phyloP scores from a whole-genome alignment of 208 protist species.

The Leishmania gerbilli region DNA sequence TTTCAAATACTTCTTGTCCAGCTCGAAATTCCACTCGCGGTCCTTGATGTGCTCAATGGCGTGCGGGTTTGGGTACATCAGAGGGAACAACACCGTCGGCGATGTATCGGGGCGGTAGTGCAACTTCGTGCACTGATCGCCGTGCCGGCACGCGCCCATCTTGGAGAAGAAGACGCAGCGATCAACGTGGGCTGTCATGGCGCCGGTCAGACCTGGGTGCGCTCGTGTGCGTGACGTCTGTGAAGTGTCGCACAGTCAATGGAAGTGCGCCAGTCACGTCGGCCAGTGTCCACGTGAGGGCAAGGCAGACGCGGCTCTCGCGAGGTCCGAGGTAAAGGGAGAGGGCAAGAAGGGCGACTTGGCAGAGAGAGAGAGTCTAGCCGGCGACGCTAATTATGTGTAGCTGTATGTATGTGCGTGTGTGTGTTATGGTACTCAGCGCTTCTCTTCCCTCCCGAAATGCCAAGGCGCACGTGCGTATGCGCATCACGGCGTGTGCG shows the following conservation, averaged over 20 bases:
- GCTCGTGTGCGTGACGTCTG: background rate
- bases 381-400: background rate
- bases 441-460: too few relatives aligned
- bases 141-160: conserved; percentile 98
- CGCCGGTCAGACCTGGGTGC: background rate
- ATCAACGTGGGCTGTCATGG: conserved; percentile 27
- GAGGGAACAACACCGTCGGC: conserved; percentile 95
- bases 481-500: too few relatives aligned
- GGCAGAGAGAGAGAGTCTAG: background rate
- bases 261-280: background rate
- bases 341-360: background rate
- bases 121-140: conserved; percentile 95
- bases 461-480: too few relatives aligned
- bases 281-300: background rate
- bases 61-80: conserved; percentile 96
- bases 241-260: background rate
- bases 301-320: background rate
- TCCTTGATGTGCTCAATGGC: conserved; percentile 68
- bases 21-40: conserved; percentile 49
- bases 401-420: background rate
- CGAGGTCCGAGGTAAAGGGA: too few relatives aligned
- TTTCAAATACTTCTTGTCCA: conserved; percentile 89
- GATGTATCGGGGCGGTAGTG: conserved; percentile 94
- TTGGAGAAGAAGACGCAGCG: conserved; percentile 97
- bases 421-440: background rate